Base-by-base conservation (phyloP, 768 basidiomycete species). In the Fomitopsis serialis region DNA sequence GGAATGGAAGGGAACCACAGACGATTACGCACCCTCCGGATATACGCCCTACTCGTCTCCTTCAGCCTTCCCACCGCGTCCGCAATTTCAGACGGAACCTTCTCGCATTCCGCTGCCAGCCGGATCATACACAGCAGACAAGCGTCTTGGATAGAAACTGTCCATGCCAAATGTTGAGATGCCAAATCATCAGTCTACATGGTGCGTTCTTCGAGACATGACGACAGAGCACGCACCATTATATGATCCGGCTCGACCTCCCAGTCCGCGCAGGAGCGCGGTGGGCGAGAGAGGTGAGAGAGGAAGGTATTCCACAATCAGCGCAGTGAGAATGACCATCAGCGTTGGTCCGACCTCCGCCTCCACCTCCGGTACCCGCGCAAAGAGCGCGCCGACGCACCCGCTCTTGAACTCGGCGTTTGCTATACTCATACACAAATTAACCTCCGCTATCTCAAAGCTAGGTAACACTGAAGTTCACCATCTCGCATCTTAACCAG, bases 131-230 rank as follows among this genome's bases (percentile, higher is more conserved):
- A 76, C 29, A 92, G 64, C 27, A 93, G 68, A 55, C 81, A 81
- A 3, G 81, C 81, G 54, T 93, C 90, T 63, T 88, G 86, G 8
- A 92, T 79, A 25, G 84, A 72, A 32, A 78, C 89, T 92, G 56
- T 22, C 15, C 44, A 21, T 45, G 29, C 11, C 29, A 29, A n/a
- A 40, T 17, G 35, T 40, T 15, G 37, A 23, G 19, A 5, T 48
- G 32, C 29, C 29, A 32, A 32, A 11, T 5, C 29, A 11, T 32
- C 6, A 46, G 23, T 12, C 9, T 19, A 37, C n/a, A 48, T 19
- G 15, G 15, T 40, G 15, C 6, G 13, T 40, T 40, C 15, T 7
- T 17, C 5, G 15, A 17, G 37, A 52, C 42, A 46, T 22, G 13
- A 49, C 47, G 22, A 44, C 42, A 66, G 29, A 32, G n/a, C 11